Base-by-base conservation (phyloP, 148 eudicot genomes). In the Arctostaphylos glauca region DNA sequence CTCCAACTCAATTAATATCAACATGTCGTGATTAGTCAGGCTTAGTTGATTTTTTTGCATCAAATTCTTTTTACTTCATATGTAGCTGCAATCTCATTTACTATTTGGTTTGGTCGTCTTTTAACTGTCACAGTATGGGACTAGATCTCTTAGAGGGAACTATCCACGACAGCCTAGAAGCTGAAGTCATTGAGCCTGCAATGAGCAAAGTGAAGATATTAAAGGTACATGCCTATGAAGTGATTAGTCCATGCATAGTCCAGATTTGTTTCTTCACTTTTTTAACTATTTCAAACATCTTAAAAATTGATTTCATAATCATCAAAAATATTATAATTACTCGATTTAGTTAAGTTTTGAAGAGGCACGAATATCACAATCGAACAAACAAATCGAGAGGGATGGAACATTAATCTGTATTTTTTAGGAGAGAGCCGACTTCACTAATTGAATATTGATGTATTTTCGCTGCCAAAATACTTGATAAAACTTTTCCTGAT, bases 171-270 rank as follows among this genome's bases (percentile, higher is more conserved):
- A 96, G 94, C 83, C 86, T 96, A 66, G 98, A 94, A 85, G 99
- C 96, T 53, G 98, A 97, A 67, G 99, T 96, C 46, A 91, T 96
- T 78, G 97, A 96, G 84, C 98, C 98, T 55, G 95, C 99, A 72
- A 93, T 94, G 99, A 94, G 98, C 92, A 96, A 96, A 93, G 95
- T 96, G 50, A 96, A 94, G 90, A 96, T 93, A 54, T 88, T 96
- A 79, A 97, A 93, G 94, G 98, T 94, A 83, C 23, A 31, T 2
- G 15, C 13, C 47, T 68, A 68, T 31, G 6, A 68, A 38, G 68
- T 64, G 9, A 64, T 21, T 64, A 2, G 31, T 59, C 5, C 2
- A 15, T 15, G 15, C 6, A 19, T 59, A 19, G 38, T 31, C 38
- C 38, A 0, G 38, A 31, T 31, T 31, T 31, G 38, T 31, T 31